Conservation (phyloP, 805 yeast genomes). For the Yueomyces sinensis region DNA sequence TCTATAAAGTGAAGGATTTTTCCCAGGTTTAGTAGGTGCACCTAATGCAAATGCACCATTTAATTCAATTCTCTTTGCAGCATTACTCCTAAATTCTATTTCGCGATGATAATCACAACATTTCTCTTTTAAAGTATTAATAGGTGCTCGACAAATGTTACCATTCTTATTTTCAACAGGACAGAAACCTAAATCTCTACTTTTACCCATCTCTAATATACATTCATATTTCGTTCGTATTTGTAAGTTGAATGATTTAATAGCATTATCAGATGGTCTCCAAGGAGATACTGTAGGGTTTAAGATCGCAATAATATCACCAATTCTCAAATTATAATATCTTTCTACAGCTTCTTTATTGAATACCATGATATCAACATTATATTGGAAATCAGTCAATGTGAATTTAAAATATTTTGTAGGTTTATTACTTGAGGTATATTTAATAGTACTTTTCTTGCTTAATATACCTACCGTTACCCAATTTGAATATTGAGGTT, state of each 20-base stretch:
- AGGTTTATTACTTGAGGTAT: slow-evolving; percentile 28
- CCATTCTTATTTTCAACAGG: slow-evolving; percentile 36
- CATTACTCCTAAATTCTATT: slow-evolving; percentile 33
- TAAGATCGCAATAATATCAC: slow-evolving; percentile 60
- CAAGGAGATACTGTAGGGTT: slow-evolving; percentile 53
- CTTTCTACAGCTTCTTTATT: slow-evolving; percentile 48
- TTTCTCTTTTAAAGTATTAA: slow-evolving; percentile 38
- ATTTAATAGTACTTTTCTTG: slow-evolving; percentile 39
- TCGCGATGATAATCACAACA: slow-evolving; percentile 69
- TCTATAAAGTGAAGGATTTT: slow-evolving; percentile 30
- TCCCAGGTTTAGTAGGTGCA: slow-evolving; percentile 38
- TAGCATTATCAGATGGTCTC: slow-evolving; percentile 15
- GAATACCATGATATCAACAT: slow-evolving; percentile 48
- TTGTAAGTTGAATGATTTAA: slow-evolving; percentile 39
- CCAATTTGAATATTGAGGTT: slow-evolving; percentile 68
- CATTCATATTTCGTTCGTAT: slow-evolving; percentile 37
- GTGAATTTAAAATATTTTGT: slow-evolving; percentile 47
- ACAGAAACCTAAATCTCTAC: slow-evolving; percentile 60
- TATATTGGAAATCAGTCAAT: slow-evolving; percentile 54
- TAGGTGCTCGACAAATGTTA: slow-evolving; percentile 42
- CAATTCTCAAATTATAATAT: slow-evolving; percentile 61
- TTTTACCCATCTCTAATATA: slow-evolving; percentile 61
- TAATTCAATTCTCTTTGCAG: slow-evolving; percentile 64
- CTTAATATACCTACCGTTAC: slow-evolving; percentile 62
- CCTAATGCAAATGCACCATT: slow-evolving; percentile 45